Percentiles rank a stretch among this genome's conserved stretches.
Evolutionary conservation across 768 basidiomycete species (phyloP).

Genomic region (Leccinum boreale): DNA sequence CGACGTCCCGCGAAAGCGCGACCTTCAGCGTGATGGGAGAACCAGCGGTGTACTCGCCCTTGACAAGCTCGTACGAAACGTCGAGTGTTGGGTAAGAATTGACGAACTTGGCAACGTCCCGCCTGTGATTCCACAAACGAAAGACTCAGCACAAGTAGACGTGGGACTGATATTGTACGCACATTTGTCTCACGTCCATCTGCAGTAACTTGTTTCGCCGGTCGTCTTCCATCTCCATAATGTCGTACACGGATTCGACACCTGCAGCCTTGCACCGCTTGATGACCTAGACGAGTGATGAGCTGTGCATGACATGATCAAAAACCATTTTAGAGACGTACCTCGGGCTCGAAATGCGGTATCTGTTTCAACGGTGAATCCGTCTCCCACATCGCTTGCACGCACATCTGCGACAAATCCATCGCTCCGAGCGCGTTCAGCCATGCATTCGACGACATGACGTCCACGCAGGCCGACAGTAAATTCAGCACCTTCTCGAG

Average conservation of each 20-base stretch:
- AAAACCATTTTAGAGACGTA: constrained; percentile 26
- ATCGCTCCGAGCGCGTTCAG: constrained; percentile 79
- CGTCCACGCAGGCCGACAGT: constrained; percentile 95
- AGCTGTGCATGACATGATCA: not conserved
- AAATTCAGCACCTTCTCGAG: constrained; percentile 89
- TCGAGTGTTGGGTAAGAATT: constrained; percentile 97
- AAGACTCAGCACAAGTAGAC: not conserved
- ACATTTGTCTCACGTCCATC: constrained; percentile 88
- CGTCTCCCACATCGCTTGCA: constrained; percentile 96
- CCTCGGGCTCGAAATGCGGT: constrained; percentile 92
- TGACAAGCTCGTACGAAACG: constrained; percentile 80
- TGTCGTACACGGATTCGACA: constrained; percentile 90
- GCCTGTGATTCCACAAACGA: constrained; percentile 56
- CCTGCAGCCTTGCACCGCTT: constrained; percentile 79
- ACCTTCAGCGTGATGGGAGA: constrained; percentile 82
- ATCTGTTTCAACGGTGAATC: constrained; percentile 96
- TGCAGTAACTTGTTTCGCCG: constrained; percentile 76
- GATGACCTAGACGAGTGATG: constrained; percentile 51
- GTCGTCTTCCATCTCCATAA: constrained; percentile 98
- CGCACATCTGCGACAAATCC: constrained; percentile 98
- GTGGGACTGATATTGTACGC: constrained; percentile 30
- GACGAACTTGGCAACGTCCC: constrained; percentile 91
- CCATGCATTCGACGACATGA: constrained; percentile 71
- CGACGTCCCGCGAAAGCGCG: constrained; percentile 74
- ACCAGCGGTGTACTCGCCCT: constrained; percentile 83